Evolutionary conservation across 345 rosid genomes (phyloP), one percentile per base, ranked within the genome.

Genomic region (Geranium rotundifolium): DNA sequence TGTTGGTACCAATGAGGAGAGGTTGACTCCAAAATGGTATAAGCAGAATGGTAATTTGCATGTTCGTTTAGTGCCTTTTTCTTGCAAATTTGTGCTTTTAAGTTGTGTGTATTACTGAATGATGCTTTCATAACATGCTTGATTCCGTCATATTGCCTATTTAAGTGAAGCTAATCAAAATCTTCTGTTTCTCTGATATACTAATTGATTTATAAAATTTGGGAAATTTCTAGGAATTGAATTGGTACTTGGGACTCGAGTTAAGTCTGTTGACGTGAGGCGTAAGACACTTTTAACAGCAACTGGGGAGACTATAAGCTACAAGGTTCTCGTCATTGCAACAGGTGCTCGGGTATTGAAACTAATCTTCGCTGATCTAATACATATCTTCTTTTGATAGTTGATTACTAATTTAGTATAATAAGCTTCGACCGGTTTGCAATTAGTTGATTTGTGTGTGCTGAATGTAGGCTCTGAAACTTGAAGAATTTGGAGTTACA

Each of bases 341-440:
- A 90, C 97, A 64, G 99, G 99, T 81, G 99, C 99, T 80, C 86
- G 90, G 97, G 99, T 93, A 93, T 65, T 79, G 76, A 62, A 80
- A 66, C 69, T 65, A 67, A 64, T 78, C 76, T 78, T 77, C 64
- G 12, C 8, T 46, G 52, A 46, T 12, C 52, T 12, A 57, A 19
- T 27, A 59, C 2, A 29, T 59, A 59, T 7, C 19, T 57, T 57
- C 1, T 57, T 19, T 46, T 7, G 16, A 46, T 46, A 46, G 52
- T 46, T 46, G 14, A 46, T 46, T 46, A 14, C 13, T 23, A 23
- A 46, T 46, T 46, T 10, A 2, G 8, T 46, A 7, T 9, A 16
- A 7, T 46, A 46, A 10, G 3, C 14, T 46, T 46, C 3, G 3
- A 46, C 12, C 3, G 1, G 12, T 46, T 2, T 7, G 7, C 41